phyloP scores from a whole-genome alignment of 2,329 filamentous ascomycete genomes.

The Verticillium nonalfalfae region DNA sequence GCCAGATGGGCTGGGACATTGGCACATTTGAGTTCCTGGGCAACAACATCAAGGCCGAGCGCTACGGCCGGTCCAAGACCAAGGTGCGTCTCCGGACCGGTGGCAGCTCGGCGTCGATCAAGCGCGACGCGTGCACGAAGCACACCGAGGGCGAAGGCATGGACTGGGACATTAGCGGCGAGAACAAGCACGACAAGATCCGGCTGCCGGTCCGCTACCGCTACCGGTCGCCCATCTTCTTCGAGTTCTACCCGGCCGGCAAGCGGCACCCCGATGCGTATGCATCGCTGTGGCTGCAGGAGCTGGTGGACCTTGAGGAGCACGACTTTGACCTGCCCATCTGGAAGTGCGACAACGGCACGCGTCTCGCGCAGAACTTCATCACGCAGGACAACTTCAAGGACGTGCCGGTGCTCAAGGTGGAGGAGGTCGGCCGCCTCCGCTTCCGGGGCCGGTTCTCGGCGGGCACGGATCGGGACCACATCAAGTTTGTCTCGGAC shows the following conservation, averaged over 20 bases:
- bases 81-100: constrained; percentile 79
- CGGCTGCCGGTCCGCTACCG: constrained; percentile 84
- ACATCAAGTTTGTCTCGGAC: constrained; percentile 75
- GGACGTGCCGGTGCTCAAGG: constrained; percentile 64
- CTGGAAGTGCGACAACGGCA: constrained; percentile 72
- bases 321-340: constrained; percentile 80
- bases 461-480: constrained; percentile 81
- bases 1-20: constrained; percentile 88
- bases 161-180: constrained; percentile 40
- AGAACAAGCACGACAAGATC: constrained; percentile 36
- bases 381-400: constrained; percentile 73
- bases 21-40: constrained; percentile 87
- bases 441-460: constrained; percentile 80
- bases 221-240: constrained; percentile 82
- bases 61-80: constrained; percentile 60
- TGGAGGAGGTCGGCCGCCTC: constrained; percentile 75
- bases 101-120: constrained; percentile 69
- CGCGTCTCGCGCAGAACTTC: constrained; percentile 83
- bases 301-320: constrained; percentile 74
- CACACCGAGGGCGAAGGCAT: constrained; percentile 49
- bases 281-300: constrained; percentile 78
- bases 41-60: constrained; percentile 58
- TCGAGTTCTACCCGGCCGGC: constrained; percentile 70
- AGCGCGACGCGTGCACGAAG: constrained; percentile 54
- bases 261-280: constrained; percentile 69